Evolutionary conservation across 495 filamentous ascomycete genomes (phyloP), one percentile per base, ranked within the genome.

Genomic region (Xylaria flabelliformis): DNA sequence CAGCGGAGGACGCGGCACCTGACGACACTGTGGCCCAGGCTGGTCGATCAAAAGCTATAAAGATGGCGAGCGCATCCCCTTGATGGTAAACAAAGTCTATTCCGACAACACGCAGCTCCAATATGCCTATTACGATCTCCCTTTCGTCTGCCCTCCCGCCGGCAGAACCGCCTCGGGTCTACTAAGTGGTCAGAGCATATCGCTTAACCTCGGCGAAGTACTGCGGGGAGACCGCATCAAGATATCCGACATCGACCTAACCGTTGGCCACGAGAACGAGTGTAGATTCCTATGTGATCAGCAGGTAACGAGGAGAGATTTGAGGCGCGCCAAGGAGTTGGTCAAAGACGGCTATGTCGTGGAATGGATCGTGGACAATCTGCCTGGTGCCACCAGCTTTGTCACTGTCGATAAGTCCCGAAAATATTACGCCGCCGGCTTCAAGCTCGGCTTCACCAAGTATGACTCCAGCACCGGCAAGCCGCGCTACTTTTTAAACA

Each of bases 281-380:
- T 95, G 92, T 72, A 88, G 87, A 70, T 87, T 91, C 67, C 86
- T 97, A n/a, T 96, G 95, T 80, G 91, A 86, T 17, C 85, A 85
- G 50, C 85, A 89, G 62, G 84, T 95, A 13, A 87, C 88, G 75
- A 85, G 89, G 34, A 84, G 85, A 29, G 92, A 90, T 64, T 80
- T 97, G 67, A 89, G 90, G 77, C 87, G 89, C 78, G 93, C 92
- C 7, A 88, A 88, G 62, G 84, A 94, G 70, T 82, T 98, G 73
- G 90, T 97, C 56, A 88, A 86, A 71, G 89, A 94, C 67, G 94
- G 94, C 51, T 97, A 97, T 80, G 92, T 97, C 53, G 91, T 91
- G 3, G 95, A 98, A 80, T 98, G 95, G 95, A 98, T 98, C 75
- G 93, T 95, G 55, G 95, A 98, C 79, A 98, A 98, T 72, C 85